Base-by-base conservation (phyloP, 192 early-diverging fungal genomes). In the Coemansia sp. region DNA sequence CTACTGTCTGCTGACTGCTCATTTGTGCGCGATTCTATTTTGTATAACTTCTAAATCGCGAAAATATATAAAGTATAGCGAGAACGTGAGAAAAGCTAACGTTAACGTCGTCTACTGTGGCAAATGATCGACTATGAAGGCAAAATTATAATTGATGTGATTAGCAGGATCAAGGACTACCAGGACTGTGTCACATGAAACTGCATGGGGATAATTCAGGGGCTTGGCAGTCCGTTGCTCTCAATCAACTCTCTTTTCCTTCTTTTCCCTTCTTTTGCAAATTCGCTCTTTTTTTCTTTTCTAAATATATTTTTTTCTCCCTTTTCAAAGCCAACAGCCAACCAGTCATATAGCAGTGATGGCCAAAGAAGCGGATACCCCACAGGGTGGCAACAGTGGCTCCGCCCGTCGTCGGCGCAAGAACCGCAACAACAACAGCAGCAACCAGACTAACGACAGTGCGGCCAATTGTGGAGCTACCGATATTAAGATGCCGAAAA, bases 131-230 rank as follows among this genome's bases (percentile, higher is more conserved):
- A 27, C 27, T 27, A 1, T 1, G 27, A 2, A n/a, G 47, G 7
- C n/a, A 49, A 8, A 20, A 51, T 51, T 24, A 20, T 22, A 51
- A 51, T 51, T 20, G 2, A 27, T 27, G 49, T 20, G 57, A 16
- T 34, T 31, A 33, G 5, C 13, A 33, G 16, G 29, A 60, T 60
- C 4, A 33, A 16, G 18, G 8, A 33, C 12, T 1, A 12, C 15
- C 24, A 15, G 8, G 57, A 34, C 57, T 33, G 29, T 60, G 57
- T 33, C 57, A 60, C 57, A 60, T 60, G 57, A 60, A 60, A 1
- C 1, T 60, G 57, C 57, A 60, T 27, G 9, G 9, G 9, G 12
- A 18, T n/a, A 47, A 47, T 51, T 51, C 49, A 51, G 49, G 49
- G 49, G 49, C 20, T 10, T 10, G 10, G 49, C 49, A 51, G 49